phyloP scores from a whole-genome alignment of 2,329 filamentous ascomycete species.

The Trichoderma breve region DNA sequence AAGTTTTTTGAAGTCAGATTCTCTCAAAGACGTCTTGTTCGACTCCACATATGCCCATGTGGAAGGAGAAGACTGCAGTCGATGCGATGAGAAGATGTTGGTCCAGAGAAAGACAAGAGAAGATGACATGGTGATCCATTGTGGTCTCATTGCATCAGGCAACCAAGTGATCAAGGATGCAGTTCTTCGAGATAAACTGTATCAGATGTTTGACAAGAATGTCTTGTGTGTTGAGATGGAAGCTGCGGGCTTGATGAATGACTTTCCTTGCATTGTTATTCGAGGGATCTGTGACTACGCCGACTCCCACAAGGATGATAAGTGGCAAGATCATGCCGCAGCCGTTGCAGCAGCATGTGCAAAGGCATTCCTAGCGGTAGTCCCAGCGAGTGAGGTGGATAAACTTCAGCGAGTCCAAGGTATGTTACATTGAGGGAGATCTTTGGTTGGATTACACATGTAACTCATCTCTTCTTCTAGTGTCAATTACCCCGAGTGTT shows the following conservation, averaged over 20 bases:
- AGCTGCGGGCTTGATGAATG: conserved; percentile 30
- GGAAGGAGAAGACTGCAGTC: background rate
- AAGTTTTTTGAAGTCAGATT: background rate
- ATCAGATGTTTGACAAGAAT: conserved; percentile 13
- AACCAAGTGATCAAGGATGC: conserved; percentile 40
- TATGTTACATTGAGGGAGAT: background rate
- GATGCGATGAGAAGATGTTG: background rate
- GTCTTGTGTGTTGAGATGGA: conserved; percentile 34
- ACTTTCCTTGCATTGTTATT: conserved; percentile 37
- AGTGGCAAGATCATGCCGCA: conserved; percentile 39
- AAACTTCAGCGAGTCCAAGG: background rate
- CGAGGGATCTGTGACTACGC: conserved; percentile 42
- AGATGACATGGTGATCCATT: conserved; percentile 18
- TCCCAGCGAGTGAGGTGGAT: background rate
- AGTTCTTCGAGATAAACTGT: conserved; percentile 30
- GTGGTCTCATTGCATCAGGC: conserved; percentile 32
- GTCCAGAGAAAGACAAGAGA: background rate
- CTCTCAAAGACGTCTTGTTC: background rate
- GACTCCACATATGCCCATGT: background rate
- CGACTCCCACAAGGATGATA: conserved; percentile 40
- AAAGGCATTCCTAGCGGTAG: conserved; percentile 23
- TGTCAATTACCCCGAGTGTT: background rate
- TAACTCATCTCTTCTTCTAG: background rate
- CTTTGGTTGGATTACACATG: no score
- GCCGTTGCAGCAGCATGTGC: conserved; percentile 34